Percentiles rank a stretch among this genome's conserved stretches.
Conservation (phyloP, 2,329 filamentous ascomycete genomes). For the Coniosporium tulheliwenetii region DNA sequence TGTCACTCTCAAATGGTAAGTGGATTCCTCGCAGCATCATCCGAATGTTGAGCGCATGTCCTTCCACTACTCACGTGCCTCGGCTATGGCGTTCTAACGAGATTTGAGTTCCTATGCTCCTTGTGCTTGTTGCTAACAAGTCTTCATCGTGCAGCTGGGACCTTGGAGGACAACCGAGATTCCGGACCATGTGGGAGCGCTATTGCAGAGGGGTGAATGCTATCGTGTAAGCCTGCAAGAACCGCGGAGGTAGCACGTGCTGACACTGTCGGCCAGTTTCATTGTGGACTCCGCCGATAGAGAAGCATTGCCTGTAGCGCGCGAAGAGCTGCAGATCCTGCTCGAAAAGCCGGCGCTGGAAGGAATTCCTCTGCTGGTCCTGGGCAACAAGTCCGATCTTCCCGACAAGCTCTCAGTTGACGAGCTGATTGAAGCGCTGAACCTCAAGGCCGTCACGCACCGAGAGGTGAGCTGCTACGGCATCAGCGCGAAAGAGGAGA, state of each 20-base stretch:
- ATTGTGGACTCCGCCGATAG: constrained; percentile 93
- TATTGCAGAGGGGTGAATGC: constrained; percentile 96
- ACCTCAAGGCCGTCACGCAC: constrained; percentile 75
- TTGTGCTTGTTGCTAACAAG: background rate
- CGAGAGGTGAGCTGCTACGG: constrained; percentile 97
- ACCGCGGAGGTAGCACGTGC: constrained; percentile 4
- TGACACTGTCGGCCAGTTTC: constrained; percentile 40
- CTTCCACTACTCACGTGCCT: background rate
- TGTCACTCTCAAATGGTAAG: constrained; percentile 86
- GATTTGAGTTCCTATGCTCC: background rate
- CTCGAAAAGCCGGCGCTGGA: constrained; percentile 72
- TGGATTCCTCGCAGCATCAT: constrained; percentile 11
- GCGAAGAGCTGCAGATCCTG: constrained; percentile 81
- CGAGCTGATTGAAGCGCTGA: constrained; percentile 83
- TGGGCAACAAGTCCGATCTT: constrained; percentile 95
- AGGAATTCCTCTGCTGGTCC: constrained; percentile 80
- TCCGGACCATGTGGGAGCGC: constrained; percentile 98
- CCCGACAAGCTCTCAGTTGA: constrained; percentile 84
- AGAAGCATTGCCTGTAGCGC: constrained; percentile 64
- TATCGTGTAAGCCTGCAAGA: constrained; percentile 50
- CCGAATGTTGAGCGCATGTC: background rate
- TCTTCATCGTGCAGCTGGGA: constrained; percentile 53
- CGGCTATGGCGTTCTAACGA: too few species aligned
- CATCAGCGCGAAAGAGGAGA: constrained; percentile 97
- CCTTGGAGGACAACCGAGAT: constrained; percentile 88